Conservation (phyloP, 2,329 filamentous ascomycete species). For the Acrocalymma vagum region DNA sequence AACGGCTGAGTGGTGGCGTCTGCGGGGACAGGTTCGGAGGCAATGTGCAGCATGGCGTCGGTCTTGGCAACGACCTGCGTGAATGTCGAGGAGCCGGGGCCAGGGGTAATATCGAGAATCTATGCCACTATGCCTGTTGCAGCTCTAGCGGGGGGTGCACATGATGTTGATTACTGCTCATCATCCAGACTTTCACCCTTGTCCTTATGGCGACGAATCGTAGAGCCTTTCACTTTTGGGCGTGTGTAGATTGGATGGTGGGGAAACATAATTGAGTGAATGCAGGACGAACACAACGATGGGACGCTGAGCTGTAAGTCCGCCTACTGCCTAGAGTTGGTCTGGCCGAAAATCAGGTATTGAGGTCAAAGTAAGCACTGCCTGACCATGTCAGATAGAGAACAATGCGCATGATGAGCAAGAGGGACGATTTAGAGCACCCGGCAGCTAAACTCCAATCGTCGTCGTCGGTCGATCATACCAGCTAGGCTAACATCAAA, state of each 20-base stretch:
- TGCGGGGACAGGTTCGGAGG: too few species aligned
- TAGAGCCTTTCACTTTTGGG: conserved; percentile 1
- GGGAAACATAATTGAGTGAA: too few species aligned
- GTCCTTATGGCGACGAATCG: not conserved
- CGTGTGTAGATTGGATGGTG: too few species aligned
- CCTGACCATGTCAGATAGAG: conserved; percentile 1
- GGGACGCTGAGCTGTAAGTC: not conserved
- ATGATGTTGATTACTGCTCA: not conserved
- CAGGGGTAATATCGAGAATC: conserved; percentile 5
- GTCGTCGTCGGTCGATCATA: conserved; percentile 1
- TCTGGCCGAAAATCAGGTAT: conserved; percentile 2
- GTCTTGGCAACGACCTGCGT: not conserved
- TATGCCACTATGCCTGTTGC: conserved; percentile 1
- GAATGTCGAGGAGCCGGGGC: conserved; percentile 1
- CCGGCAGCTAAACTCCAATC: conserved; percentile 1
- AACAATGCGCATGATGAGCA: conserved; percentile 10
- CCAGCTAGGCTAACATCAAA: conserved; percentile 5
- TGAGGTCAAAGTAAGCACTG: conserved; percentile 7
- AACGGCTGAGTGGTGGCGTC: too few species aligned
- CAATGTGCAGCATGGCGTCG: too few species aligned
- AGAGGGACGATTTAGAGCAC: conserved; percentile 8
- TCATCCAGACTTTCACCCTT: not conserved
- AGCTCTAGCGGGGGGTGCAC: conserved; percentile 7
- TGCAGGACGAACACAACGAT: too few species aligned
- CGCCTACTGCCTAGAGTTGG: conserved; percentile 2